Percentiles rank a stretch among this genome's conserved stretches.
These are phyloP conservation scores for Kernera saxatilis DNA, from an alignment of 345 rosid genomes.

Conservation along the genomic window DNA sequence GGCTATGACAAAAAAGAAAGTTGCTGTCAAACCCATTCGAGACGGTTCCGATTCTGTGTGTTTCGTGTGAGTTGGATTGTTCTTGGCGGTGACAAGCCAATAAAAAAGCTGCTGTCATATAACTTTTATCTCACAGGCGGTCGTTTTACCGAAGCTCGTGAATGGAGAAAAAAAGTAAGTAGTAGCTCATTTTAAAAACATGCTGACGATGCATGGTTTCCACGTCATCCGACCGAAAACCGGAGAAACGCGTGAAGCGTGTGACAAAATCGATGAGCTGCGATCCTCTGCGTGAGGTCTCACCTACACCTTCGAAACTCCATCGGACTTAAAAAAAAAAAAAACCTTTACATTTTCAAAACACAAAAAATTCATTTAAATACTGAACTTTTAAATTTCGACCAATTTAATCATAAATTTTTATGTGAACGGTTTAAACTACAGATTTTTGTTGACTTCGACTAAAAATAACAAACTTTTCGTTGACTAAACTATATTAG, in stretches of 20 bases:
- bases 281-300: not conserved
- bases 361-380: too few species aligned
- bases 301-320: constrained; percentile 30
- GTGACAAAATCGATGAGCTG: constrained; percentile 38
- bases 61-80: constrained; percentile 1
- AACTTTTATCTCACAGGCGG: constrained; percentile 26
- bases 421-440: too few species aligned
- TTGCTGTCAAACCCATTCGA: constrained; percentile 5
- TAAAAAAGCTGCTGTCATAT: not conserved
- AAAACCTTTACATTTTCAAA: constrained; percentile 14
- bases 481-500: too few species aligned
- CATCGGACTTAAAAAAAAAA: not conserved
- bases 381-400: too few species aligned
- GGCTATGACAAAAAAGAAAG: not conserved
- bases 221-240: constrained; percentile 52
- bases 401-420: too few species aligned
- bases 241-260: constrained; percentile 47
- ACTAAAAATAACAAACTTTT: too few species aligned
- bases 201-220: constrained; percentile 44
- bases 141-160: constrained; percentile 2
- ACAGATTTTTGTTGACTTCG: too few species aligned
- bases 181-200: constrained; percentile 22
- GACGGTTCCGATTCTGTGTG: constrained; percentile 29
- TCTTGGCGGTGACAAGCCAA: constrained; percentile 21
- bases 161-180: constrained; percentile 29